Evolutionary conservation across 176 grass and related monocot genomes (phyloP).

Genomic region (Secale cereale): DNA sequence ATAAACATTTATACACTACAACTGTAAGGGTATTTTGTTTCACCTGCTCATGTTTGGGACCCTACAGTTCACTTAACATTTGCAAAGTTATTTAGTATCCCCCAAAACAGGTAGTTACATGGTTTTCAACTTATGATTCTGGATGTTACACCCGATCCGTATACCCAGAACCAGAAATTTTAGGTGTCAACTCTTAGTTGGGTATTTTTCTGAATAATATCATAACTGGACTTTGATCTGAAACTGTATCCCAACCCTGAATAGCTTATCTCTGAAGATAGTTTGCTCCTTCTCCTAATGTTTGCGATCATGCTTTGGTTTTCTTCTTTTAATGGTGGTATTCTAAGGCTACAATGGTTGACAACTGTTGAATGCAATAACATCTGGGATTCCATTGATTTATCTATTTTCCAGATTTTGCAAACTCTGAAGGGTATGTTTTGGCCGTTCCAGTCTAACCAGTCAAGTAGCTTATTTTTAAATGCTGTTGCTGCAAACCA

Average conservation of each 20-base stretch:
- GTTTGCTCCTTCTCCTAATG: background rate
- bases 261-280: background rate
- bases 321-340: slow-evolving; percentile 10
- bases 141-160: background rate
- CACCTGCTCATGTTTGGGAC: background rate
- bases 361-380: background rate
- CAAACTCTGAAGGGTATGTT: slow-evolving; percentile 74
- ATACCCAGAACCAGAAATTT: background rate
- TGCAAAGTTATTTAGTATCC: background rate
- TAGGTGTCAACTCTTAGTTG: background rate
- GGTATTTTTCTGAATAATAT: background rate
- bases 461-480: slow-evolving; percentile 72
- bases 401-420: slow-evolving; percentile 56
- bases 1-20: background rate
- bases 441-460: slow-evolving; percentile 82
- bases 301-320: background rate
- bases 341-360: background rate
- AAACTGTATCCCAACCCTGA: background rate
- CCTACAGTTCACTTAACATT: background rate
- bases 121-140: background rate
- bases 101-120: background rate
- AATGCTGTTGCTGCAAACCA: slow-evolving; percentile 64
- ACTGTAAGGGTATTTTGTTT: background rate
- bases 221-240: background rate
- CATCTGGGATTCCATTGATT: background rate